These are phyloP conservation scores for Vicia faba DNA, from an alignment of 306 rosid species.

Conservation along the genomic window DNA sequence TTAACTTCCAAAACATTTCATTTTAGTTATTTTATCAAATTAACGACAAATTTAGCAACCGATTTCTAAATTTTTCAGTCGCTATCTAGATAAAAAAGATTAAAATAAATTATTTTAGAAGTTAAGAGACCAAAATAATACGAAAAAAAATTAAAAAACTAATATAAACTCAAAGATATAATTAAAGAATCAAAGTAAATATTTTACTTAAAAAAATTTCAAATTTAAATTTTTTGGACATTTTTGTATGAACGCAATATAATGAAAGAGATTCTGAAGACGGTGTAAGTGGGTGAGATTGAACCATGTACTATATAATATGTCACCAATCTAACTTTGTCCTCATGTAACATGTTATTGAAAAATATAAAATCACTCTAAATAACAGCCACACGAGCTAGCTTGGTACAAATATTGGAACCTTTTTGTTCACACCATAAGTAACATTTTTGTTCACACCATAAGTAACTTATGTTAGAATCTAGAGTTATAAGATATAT, in stretches of 20 bases:
- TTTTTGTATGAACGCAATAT: background rate
- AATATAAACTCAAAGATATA: too few species aligned
- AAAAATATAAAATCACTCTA: background rate
- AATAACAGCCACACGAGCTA: background rate
- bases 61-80: too few species aligned
- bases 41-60: too few species aligned
- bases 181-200: too few species aligned
- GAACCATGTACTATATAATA: background rate
- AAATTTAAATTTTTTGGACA: background rate
- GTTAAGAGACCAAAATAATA: too few species aligned
- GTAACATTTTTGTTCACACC: background rate
- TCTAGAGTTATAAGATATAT: too few species aligned
- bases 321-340: background rate
- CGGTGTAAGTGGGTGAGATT: conserved; percentile 20
- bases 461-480: background rate
- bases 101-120: too few species aligned
- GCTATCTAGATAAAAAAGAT: too few species aligned
- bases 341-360: background rate
- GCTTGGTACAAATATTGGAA: background rate
- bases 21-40: too few species aligned
- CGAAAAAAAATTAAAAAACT: too few species aligned
- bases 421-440: conserved; percentile 3
- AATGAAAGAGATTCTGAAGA: background rate
- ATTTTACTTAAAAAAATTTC: too few species aligned
- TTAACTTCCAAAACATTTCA: too few species aligned